These are phyloP conservation scores for Kodamaea kakaduensis DNA, from an alignment of 805 yeast genomes.

Conservation along the genomic window DNA sequence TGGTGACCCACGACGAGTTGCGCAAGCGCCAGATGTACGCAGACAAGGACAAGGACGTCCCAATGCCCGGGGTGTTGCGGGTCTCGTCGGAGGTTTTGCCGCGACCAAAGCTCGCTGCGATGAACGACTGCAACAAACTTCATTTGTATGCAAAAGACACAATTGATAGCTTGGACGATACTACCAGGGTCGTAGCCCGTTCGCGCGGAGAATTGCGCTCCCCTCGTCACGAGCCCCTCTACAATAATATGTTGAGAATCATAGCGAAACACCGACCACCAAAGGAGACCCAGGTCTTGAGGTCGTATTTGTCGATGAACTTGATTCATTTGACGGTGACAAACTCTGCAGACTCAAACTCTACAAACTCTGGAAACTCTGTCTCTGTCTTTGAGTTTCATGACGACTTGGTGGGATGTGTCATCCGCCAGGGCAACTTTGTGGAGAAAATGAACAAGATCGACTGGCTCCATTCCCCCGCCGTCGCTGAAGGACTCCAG, in stretches of 20 bases:
- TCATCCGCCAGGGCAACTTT: slow-evolving; percentile 20
- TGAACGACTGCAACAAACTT: too few relatives aligned
- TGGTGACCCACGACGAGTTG: slow-evolving; percentile 19
- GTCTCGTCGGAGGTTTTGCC: slow-evolving; percentile 1
- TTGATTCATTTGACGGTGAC: slow-evolving; percentile 11
- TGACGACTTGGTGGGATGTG: slow-evolving; percentile 26
- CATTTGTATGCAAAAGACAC: too few relatives aligned
- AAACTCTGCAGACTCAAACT: neutral
- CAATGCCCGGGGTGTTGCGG: slow-evolving; percentile 2
- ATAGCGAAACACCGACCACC: too few relatives aligned
- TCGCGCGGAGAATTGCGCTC: too few relatives aligned
- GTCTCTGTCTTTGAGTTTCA: slow-evolving; percentile 9
- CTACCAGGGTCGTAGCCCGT: too few relatives aligned
- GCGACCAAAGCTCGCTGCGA: neutral
- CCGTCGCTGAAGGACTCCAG: slow-evolving; percentile 10
- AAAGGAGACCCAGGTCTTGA: neutral
- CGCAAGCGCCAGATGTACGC: slow-evolving; percentile 8
- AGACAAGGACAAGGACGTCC: neutral
- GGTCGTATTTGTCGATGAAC: too few relatives aligned
- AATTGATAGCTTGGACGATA: too few relatives aligned
- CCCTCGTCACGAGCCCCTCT: too few relatives aligned
- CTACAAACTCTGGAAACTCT: too few relatives aligned
- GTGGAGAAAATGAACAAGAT: slow-evolving; percentile 17
- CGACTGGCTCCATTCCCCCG: slow-evolving; percentile 17
- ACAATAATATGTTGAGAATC: too few relatives aligned